These are phyloP conservation scores for Phytophthora gonapodyides DNA, from an alignment of 352 stramenopile species.

Conservation along the genomic window DNA sequence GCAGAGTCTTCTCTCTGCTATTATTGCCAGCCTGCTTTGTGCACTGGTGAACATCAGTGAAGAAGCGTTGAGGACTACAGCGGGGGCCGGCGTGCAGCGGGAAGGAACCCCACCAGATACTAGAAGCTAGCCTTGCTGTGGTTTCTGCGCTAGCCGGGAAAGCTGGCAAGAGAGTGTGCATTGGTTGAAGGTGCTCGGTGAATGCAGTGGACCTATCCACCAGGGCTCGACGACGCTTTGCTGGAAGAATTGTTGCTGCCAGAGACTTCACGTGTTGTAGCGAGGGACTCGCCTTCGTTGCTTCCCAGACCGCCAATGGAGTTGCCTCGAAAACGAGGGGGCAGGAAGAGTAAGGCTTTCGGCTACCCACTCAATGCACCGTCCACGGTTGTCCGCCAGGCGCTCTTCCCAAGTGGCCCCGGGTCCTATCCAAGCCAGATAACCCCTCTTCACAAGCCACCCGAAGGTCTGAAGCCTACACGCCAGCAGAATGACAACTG, in stretches of 20 bases:
- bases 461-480: slow-evolving; percentile 18
- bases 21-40: slow-evolving; percentile 18
- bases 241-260: slow-evolving; percentile 49
- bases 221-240: slow-evolving; percentile 33
- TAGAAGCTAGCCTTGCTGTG: background rate
- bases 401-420: slow-evolving; percentile 46
- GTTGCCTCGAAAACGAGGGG: slow-evolving; percentile 26
- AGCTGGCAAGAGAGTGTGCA: slow-evolving; percentile 1
- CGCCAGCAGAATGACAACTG: slow-evolving; percentile 14
- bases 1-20: slow-evolving; percentile 12
- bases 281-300: background rate
- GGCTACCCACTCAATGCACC: slow-evolving; percentile 41
- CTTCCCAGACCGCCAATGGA: slow-evolving; percentile 8
- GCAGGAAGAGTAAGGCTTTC: slow-evolving; percentile 38
- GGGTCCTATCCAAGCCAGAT: slow-evolving; percentile 49
- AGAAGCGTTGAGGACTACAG: background rate
- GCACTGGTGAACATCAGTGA: background rate
- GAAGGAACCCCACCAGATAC: no score
- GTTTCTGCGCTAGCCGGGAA: background rate
- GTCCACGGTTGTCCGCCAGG: slow-evolving; percentile 44
- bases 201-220: slow-evolving; percentile 23
- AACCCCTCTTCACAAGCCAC: slow-evolving; percentile 33
- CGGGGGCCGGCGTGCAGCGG: no score
- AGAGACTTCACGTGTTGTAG: slow-evolving; percentile 24
- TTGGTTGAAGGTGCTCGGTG: slow-evolving; percentile 10